A percentile compares a stretch with the other conserved stretches of the same genome.
Conservation (phyloP, 345 rosid species). For the Eucalyptus microcorys region DNA sequence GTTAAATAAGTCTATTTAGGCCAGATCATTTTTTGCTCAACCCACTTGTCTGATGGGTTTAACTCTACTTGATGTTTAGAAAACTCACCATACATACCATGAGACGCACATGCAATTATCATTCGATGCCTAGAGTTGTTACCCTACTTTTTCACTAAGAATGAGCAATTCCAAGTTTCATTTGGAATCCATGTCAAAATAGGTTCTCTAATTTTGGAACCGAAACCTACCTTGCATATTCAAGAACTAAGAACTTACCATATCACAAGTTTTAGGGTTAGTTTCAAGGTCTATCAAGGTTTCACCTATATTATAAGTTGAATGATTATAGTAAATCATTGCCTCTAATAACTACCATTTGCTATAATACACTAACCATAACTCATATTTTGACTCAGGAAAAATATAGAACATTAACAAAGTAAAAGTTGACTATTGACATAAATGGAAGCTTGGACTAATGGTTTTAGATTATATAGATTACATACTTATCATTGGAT, state of each 20-base stretch:
- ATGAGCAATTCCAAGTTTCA: background rate
- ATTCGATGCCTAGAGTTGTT: background rate
- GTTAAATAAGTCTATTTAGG: background rate
- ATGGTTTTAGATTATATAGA: background rate
- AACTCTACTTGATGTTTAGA: background rate
- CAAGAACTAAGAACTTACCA: too few species aligned
- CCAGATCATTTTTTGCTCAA: fast-evolving
- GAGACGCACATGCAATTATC: background rate
- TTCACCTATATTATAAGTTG: too few species aligned
- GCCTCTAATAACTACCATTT: fast-evolving
- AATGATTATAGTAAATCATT: too few species aligned
- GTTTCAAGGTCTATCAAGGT: fast-evolving
- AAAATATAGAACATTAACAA: too few species aligned
- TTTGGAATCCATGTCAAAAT: too few species aligned
- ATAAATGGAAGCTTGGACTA: background rate
- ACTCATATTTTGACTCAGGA: background rate
- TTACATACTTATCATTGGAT: fast-evolving
- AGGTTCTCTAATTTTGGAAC: background rate
- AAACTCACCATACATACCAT: background rate
- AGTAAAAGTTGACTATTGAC: fast-evolving
- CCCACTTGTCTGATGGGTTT: background rate
- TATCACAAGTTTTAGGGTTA: too few species aligned
- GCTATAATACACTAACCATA: too few species aligned
- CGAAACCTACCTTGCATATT: fast-evolving
- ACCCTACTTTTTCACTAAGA: background rate